Base-by-base conservation (phyloP, 2,329 filamentous ascomycete genomes). In the Cadophora sp. region DNA sequence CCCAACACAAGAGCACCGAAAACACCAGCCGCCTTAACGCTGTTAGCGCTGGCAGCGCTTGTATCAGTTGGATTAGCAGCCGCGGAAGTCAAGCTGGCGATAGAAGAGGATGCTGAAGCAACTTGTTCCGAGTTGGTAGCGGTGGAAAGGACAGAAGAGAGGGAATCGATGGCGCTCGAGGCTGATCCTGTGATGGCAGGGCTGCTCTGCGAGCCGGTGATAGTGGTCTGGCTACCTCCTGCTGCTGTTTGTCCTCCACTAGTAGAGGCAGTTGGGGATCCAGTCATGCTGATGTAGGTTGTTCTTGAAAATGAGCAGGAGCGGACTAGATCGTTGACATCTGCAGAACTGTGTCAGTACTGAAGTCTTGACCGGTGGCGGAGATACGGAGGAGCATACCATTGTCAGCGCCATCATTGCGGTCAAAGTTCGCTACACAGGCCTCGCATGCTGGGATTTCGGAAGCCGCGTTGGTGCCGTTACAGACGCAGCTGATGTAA, bases 261-360 rank as follows among this genome's bases (percentile, higher is more conserved):
- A 14, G 40, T 43, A 43, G 40, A 43, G 16, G 11, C 40, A 16
- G 31, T 26, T 16, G 56, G 56, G 31, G 56, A 27, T 27, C 34
- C 56, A 1, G 56, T 26, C 56, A 59, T 59, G 56, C 56, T 59
- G n/a, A 40, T 19, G 34, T 56, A 58, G 51, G 62, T 22, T 14
- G 51, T 56, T 37, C 50, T 34, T 26, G 62, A 26, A 34, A 64
- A 64, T 12, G 62, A 64, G 62, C 62, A 64, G 34, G 62, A 64
- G 22, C 62, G 51, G 62, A 64, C 40, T 14, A 64, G 51, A 26
- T 64, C 62, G 19, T 64, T 64, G 22, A 64, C 62, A 50, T 64
- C 62, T 64, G n/a, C 11, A n/a, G 2, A n/a, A 11, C 14, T 58
- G 11, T 3, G 22, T 48, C 19, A 55, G 40, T 31, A n/a, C 2